These are phyloP conservation scores for Ogataea nitratoaversa DNA, from an alignment of 805 yeast genomes.

Conservation along the genomic window DNA sequence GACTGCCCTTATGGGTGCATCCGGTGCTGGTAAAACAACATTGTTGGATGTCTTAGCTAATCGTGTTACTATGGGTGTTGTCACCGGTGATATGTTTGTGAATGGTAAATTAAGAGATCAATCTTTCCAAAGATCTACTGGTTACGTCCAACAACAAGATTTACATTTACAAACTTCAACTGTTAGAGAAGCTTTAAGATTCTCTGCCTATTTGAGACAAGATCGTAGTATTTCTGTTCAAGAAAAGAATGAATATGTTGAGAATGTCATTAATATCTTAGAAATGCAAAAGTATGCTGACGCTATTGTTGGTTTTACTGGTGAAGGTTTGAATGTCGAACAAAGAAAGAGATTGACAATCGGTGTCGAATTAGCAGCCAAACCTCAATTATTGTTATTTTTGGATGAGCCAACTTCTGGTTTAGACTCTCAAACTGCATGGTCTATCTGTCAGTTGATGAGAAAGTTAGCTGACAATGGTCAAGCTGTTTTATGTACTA, in stretches of 20 bases:
- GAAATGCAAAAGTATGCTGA: no score
- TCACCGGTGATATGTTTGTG: constrained; percentile 27
- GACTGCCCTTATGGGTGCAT: constrained; percentile 44
- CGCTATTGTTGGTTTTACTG: no score
- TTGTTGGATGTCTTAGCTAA: constrained; percentile 43
- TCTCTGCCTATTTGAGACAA: no score
- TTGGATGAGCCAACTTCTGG: constrained; percentile 55
- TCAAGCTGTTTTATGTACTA: constrained; percentile 48
- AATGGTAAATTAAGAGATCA: no score
- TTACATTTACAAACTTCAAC: constrained; percentile 41
- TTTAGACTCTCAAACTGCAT: constrained; percentile 48
- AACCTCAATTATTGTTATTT: constrained; percentile 43
- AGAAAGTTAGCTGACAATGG: constrained; percentile 42
- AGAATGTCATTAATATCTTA: no score
- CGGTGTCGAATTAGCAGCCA: constrained; percentile 45
- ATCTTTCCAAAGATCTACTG: no score
- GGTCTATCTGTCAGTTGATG: constrained; percentile 45
- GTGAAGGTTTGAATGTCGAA: no score
- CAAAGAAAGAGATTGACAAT: constrained; percentile 41
- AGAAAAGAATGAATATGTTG: no score
- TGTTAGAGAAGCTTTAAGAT: constrained; percentile 43
- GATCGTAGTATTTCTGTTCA: no score
- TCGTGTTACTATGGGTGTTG: constrained; percentile 41
- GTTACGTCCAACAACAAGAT: constrained; percentile 54
- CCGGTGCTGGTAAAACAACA: constrained; percentile 51